Conservation (phyloP, 768 basidiomycete species). For the Lactarius sp. region DNA sequence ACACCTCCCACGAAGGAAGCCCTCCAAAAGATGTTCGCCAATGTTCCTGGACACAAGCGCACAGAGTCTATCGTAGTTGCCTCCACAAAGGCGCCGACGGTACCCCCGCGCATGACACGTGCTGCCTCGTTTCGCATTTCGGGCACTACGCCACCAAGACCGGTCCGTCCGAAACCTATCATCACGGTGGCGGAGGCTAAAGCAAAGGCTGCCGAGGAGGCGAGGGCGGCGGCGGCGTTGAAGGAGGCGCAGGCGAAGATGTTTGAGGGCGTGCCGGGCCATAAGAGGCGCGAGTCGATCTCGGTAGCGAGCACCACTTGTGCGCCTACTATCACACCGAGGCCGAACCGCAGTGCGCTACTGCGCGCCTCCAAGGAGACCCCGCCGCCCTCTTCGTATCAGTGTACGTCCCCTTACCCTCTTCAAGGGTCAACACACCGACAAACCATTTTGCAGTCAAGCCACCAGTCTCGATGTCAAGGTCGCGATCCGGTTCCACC, state of each 20-base stretch:
- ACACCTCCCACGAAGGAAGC: conserved; percentile 56
- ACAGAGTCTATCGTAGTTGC: conserved; percentile 62
- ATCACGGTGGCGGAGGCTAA: conserved; percentile 22
- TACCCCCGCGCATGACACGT: conserved; percentile 71
- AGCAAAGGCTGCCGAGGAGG: conserved; percentile 31
- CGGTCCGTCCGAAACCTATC: conserved; percentile 14
- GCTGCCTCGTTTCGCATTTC: conserved; percentile 69
- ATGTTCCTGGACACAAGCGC: conserved; percentile 82
- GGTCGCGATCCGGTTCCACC: conserved; percentile 15
- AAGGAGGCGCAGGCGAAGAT: conserved; percentile 35
- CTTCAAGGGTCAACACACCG: too few species aligned
- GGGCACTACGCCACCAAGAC: conserved; percentile 39
- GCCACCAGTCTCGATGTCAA: background rate
- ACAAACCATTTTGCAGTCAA: conserved; percentile 8
- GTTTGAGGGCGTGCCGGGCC: conserved; percentile 81
- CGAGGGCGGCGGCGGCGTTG: conserved; percentile 30
- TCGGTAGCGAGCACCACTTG: conserved; percentile 50
- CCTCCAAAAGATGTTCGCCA: conserved; percentile 59
- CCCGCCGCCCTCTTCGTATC: conserved; percentile 34
- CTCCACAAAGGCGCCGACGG: conserved; percentile 64
- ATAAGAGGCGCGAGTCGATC: conserved; percentile 74
- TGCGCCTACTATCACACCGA: conserved; percentile 41
- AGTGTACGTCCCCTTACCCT: conserved; percentile 15
- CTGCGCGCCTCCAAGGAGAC: conserved; percentile 41
- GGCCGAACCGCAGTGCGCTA: conserved; percentile 41